Percentiles rank a stretch among this genome's conserved stretches.
Conservation (phyloP, 1,284 basidiomycete genomes). For the Cystobasidium sp. region DNA sequence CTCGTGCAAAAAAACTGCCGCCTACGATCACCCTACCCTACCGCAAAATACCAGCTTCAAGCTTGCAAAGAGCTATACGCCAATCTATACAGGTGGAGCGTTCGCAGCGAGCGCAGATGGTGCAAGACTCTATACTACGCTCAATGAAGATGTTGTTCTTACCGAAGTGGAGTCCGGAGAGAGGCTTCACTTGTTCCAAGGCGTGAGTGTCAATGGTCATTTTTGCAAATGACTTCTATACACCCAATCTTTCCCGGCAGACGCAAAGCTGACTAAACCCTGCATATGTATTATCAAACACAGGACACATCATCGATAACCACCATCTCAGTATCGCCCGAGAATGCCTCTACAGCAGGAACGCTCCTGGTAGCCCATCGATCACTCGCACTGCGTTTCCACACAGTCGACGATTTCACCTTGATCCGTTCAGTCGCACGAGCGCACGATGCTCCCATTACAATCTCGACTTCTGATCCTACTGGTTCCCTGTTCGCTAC, state of each 20-base stretch:
- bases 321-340: slow-evolving; percentile 57
- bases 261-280: not conserved
- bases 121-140: slow-evolving; percentile 76
- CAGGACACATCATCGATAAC: slow-evolving; percentile 64
- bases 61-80: slow-evolving; percentile 56
- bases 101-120: slow-evolving; percentile 81
- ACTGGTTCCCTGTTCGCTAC: slow-evolving; percentile 90
- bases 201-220: slow-evolving; percentile 70
- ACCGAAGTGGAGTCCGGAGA: slow-evolving; percentile 76
- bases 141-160: slow-evolving; percentile 81
- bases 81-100: slow-evolving; percentile 85
- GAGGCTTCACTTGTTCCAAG: slow-evolving; percentile 76
- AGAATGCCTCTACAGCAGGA: slow-evolving; percentile 53
- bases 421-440: slow-evolving; percentile 75
- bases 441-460: slow-evolving; percentile 90
- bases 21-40: slow-evolving; percentile 9
- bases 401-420: slow-evolving; percentile 60
- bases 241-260: not conserved
- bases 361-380: slow-evolving; percentile 61
- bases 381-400: slow-evolving; percentile 61
- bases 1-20: slow-evolving; percentile 11
- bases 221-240: slow-evolving; percentile 16
- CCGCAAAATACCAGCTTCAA: no score
- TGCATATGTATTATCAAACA: not conserved
- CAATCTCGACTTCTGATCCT: slow-evolving; percentile 82